Base-by-base conservation (phyloP, 306 rosid species). In the Canavalia gladiata region DNA sequence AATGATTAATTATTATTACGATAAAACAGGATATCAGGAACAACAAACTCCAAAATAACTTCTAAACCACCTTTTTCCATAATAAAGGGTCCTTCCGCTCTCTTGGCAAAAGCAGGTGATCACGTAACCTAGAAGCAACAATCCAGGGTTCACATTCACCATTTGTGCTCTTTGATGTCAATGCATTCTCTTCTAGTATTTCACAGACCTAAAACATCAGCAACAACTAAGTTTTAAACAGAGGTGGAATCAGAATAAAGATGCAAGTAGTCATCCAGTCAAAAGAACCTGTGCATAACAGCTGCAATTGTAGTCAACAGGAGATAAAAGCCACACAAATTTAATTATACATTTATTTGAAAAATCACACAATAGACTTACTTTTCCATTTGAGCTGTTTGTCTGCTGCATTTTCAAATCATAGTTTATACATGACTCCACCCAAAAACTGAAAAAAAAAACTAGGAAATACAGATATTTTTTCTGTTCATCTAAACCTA, bases 41-140 rank as follows among this genome's bases (percentile, higher is more conserved):
- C 51, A 67, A 55, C 33, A 10, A 50, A 59, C 46, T 81, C 10
- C 54, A 73, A 59, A 35, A 50, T 9, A 33, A 69, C 63, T 47
- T 64, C 51, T 52, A 57, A 34, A 30, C 54, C 79, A 95, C 98
- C 98, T 90, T 89, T 85, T 81, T 92, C 98, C 98, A 91, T 51
- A 95, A 82, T 18, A 74, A 78, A 82, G 88, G 88, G 78, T 90
- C 84, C 84, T 87, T 95, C 89, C 98, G 84, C 87, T 95, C 97
- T 86, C 91, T 93, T 58, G 95, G 95, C 77, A 88, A 86, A 88
- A 95, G 97, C 87, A 95, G 90, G 85, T 90, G 95, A 89, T 92
- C 98, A 7, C 95, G 92, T 85, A 95, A 86, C 82, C 90, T 81
- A 73, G 98, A 90, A 43, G 94, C 90, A 87, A 95, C 91, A 74